phyloP scores from a whole-genome alignment of 2,329 filamentous ascomycete species.

The Trichoderma atroviride region DNA sequence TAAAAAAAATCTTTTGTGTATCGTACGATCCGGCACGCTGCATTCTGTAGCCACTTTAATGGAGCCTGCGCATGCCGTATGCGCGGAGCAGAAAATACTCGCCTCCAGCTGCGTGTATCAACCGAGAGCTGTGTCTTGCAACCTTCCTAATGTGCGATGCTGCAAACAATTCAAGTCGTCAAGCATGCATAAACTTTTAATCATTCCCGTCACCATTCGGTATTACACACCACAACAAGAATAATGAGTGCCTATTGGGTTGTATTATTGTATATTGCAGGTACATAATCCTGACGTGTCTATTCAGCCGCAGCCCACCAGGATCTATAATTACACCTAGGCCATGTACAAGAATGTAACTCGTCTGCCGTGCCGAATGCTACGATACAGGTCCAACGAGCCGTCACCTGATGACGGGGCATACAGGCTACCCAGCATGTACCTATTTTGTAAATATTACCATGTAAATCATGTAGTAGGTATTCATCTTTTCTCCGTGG shows the following conservation, averaged over 20 bases:
- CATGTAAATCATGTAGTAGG: too few species aligned
- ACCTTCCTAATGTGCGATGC: slow-evolving; percentile 2
- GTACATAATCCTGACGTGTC: neutral
- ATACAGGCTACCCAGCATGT: neutral
- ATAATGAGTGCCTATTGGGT: neutral
- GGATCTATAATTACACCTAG: neutral
- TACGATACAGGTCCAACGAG: neutral
- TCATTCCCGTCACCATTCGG: neutral
- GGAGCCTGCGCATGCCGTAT: neutral
- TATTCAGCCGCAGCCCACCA: slow-evolving; percentile 7
- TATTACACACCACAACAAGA: neutral
- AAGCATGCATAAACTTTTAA: neutral
- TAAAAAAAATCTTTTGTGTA: neutral
- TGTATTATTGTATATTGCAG: neutral
- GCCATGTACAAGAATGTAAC: neutral
- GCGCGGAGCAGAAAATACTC: too few species aligned
- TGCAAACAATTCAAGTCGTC: neutral
- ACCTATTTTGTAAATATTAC: neutral
- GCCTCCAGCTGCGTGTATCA: neutral
- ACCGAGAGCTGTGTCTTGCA: neutral
- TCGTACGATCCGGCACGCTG: neutral
- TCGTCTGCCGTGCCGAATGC: neutral
- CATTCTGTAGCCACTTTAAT: neutral
- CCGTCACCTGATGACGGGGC: neutral
- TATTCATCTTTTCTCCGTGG: neutral